These are phyloP conservation scores for Sporothrix curviconia DNA, from an alignment of 2,329 filamentous ascomycete genomes.

Conservation along the genomic window DNA sequence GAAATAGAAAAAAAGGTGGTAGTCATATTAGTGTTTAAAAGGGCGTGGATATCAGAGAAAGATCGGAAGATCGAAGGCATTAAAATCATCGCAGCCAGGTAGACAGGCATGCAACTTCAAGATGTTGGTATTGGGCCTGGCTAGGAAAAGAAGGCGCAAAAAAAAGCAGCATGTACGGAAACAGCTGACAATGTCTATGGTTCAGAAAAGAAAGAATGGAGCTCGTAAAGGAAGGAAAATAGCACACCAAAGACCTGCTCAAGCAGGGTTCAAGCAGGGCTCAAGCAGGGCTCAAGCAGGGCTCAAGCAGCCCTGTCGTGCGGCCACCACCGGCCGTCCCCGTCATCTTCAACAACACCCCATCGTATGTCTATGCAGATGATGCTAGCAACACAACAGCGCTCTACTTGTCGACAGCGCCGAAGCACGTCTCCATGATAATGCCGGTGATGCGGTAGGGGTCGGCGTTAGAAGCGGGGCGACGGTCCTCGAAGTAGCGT, in stretches of 20 bases:
- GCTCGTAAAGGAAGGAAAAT: neutral
- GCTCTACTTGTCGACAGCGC: conserved; percentile 18
- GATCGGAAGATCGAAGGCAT: neutral
- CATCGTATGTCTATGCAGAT: no score
- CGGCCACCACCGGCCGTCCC: neutral
- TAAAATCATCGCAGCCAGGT: neutral
- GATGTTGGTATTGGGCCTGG: conserved; percentile 3
- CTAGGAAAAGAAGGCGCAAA: neutral
- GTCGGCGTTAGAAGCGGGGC: conserved; percentile 70
- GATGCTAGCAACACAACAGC: neutral
- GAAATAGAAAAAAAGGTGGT: neutral
- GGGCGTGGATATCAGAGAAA: neutral
- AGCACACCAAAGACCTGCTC: neutral
- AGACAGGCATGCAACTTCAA: conserved; percentile 7
- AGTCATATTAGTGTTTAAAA: neutral
- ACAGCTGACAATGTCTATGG: conserved; percentile 9
- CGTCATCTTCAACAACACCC: no score
- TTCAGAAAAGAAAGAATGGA: neutral
- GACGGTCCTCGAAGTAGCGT: conserved; percentile 52
- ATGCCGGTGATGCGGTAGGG: conserved; percentile 60
- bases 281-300: neutral
- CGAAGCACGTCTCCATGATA: conserved; percentile 29
- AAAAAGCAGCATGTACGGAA: conserved; percentile 8
- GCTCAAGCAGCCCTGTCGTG: neutral
- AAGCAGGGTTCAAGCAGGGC: neutral